A percentile compares a stretch with the other conserved stretches of the same genome.
Evolutionary conservation across 495 filamentous ascomycete genomes (phyloP).

Genomic region (Aspergillus mulundensis): DNA sequence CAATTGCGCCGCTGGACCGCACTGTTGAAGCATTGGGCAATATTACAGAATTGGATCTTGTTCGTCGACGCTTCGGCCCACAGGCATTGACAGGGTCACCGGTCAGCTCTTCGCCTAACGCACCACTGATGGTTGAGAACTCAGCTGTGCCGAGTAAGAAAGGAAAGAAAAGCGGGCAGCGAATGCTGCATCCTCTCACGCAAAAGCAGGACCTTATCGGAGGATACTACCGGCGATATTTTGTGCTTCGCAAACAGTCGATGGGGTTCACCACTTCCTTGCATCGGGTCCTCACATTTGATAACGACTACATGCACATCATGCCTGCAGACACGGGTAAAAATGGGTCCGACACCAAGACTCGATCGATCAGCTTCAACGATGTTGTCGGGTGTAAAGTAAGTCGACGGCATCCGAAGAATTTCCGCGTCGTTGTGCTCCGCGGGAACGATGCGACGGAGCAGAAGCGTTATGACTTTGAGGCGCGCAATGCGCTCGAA

Average conservation of each 20-base stretch:
- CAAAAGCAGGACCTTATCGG: constrained; percentile 73
- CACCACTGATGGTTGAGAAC: constrained; percentile 58
- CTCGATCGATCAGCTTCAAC: constrained; percentile 85
- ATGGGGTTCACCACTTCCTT: constrained; percentile 89
- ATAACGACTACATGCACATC: constrained; percentile 94
- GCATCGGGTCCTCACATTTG: constrained; percentile 79
- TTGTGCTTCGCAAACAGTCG: constrained; percentile 86
- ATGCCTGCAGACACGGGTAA: constrained; percentile 66
- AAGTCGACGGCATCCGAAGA: constrained; percentile 81
- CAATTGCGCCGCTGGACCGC: constrained; percentile 78
- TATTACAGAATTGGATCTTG: constrained; percentile 78
- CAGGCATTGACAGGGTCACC: constrained; percentile 74
- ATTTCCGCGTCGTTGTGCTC: constrained; percentile 83
- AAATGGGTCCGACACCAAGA: constrained; percentile 61
- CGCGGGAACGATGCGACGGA: constrained; percentile 65
- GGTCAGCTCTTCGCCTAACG: constrained; percentile 75
- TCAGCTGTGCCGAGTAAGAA: constrained; percentile 51
- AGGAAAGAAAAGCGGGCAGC: constrained; percentile 59
- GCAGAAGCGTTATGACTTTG: constrained; percentile 95
- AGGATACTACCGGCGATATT: constrained; percentile 76
- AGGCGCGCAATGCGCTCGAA: constrained; percentile 71
- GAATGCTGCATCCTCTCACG: constrained; percentile 69
- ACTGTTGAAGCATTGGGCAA: constrained; percentile 86
- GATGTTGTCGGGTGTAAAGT: constrained; percentile 94
- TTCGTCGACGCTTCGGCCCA: constrained; percentile 79